Conservation (phyloP, 2,329 filamentous ascomycete species). For the Colletotrichum sansevieriae region DNA sequence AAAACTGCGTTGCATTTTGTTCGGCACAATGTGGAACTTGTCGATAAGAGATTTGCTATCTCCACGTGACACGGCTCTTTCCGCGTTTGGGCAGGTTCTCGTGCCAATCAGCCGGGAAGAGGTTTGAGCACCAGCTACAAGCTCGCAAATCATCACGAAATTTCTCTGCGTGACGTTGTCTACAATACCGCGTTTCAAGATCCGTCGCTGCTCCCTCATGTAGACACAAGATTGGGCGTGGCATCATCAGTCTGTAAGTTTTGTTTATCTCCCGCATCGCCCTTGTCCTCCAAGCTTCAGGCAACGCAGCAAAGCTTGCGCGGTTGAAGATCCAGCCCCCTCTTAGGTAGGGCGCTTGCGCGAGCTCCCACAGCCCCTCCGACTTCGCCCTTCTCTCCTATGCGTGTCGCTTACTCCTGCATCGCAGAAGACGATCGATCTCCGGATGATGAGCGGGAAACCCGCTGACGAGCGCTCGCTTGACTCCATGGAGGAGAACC, state of each 20-base stretch:
- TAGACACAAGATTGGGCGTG: slow-evolving; percentile 20
- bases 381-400: not conserved
- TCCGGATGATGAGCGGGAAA: slow-evolving; percentile 43
- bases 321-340: slow-evolving; percentile 31
- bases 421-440: slow-evolving; percentile 34
- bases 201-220: slow-evolving; percentile 25
- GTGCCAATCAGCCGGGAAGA: slow-evolving; percentile 35
- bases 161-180: slow-evolving; percentile 25
- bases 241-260: slow-evolving; percentile 41
- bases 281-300: not conserved
- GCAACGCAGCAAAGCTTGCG: slow-evolving; percentile 37
- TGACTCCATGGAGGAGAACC: slow-evolving; percentile 31
- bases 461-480: slow-evolving; percentile 37
- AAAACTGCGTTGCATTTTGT: not conserved
- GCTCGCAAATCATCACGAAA: slow-evolving; percentile 32
- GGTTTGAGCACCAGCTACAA: slow-evolving; percentile 35
- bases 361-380: slow-evolving; percentile 22
- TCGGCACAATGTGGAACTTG: too few species aligned
- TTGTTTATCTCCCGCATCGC: not conserved
- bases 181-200: slow-evolving; percentile 9
- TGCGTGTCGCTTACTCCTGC: slow-evolving; percentile 15
- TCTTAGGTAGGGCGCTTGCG: slow-evolving; percentile 28
- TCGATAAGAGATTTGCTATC: slow-evolving; percentile 21
- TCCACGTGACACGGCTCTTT: slow-evolving; percentile 36
- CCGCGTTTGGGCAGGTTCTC: slow-evolving; percentile 24